Evolutionary conservation across 345 rosid genomes (phyloP), one percentile per base, ranked within the genome.

Genomic region (Kandelia obovata): DNA sequence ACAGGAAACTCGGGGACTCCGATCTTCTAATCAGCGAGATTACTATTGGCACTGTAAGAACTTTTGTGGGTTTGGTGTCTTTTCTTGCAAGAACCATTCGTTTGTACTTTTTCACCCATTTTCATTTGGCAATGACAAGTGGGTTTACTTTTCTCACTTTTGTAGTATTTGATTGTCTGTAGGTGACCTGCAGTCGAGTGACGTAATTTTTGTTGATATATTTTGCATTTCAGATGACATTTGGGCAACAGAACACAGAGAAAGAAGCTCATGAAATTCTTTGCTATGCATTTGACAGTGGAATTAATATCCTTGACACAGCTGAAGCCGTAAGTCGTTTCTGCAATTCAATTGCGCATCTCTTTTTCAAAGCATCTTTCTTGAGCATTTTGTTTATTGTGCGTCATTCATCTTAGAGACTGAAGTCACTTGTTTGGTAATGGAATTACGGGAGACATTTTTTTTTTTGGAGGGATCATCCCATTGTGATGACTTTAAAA

Each of bases 261-360:
- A 83, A 86, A 71, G 97, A 93, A 81, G 86, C 97, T 69, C 98
- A 91, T 77, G 91, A 86, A 60, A 88, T 93, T 15, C 90, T 93
- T 68, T 82, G 83, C 81, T 93, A 83, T 80, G 83, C 97, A 19
- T 78, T 81, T 65, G 96, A 89, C 67, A 70, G 53, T 61, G 96
- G 98, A 26, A 81, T 93, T 66, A 93, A 91, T 79, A 84, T 83
- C 37, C 78, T 93, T 15, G 97, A 91, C 80, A 91, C 96, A 79
- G 78, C 97, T 51, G 98, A 93, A 81, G 81, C 76, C 4, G 98
- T 91, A 80, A 87, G 98, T 81, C 7, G 53, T 55, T 32, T 15
- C 69, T 58, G n/a, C 62, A 16, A 46, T 60, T 32, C 5, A 23
- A 57, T 34, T 63, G 53, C 6, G 25, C 28, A 30, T 60, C 34